phyloP scores from a whole-genome alignment of 192 early-diverging fungal genomes.

The Coemansia umbellata region DNA sequence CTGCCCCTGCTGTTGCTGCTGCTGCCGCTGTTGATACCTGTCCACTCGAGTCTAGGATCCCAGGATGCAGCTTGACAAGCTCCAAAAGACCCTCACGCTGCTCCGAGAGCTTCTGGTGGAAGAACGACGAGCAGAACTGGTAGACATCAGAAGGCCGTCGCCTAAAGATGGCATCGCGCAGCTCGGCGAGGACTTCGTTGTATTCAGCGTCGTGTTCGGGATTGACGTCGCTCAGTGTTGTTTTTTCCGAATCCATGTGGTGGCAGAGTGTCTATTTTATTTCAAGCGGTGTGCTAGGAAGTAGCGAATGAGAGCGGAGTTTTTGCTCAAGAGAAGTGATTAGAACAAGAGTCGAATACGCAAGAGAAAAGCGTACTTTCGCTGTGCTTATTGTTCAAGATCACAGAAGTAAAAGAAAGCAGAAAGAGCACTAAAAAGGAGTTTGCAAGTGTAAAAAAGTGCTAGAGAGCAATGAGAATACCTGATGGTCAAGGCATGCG shows the following conservation, averaged over 20 bases:
- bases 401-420: too few relatives aligned
- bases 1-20: constrained; percentile 3
- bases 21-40: too few relatives aligned
- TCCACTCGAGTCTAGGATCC: constrained; percentile 24
- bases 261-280: neutral
- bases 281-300: neutral
- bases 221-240: constrained; percentile 33
- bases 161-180: constrained; percentile 73
- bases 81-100: constrained; percentile 57
- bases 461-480: too few relatives aligned
- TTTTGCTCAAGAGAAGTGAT: neutral
- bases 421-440: too few relatives aligned
- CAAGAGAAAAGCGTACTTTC: too few relatives aligned
- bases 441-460: too few relatives aligned
- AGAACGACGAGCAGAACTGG: constrained; percentile 91
- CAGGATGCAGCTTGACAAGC: constrained; percentile 46
- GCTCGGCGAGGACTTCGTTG: constrained; percentile 71
- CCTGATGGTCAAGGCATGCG: too few relatives aligned
- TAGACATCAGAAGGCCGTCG: constrained; percentile 82
- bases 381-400: too few relatives aligned
- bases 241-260: constrained; percentile 47
- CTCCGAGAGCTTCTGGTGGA: constrained; percentile 80
- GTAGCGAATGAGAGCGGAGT: too few relatives aligned
- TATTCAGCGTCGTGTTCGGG: constrained; percentile 51
- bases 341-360: too few relatives aligned